Evolutionary conservation across 805 yeast species (phyloP).

Genomic region (Metschnikowia sp.): DNA sequence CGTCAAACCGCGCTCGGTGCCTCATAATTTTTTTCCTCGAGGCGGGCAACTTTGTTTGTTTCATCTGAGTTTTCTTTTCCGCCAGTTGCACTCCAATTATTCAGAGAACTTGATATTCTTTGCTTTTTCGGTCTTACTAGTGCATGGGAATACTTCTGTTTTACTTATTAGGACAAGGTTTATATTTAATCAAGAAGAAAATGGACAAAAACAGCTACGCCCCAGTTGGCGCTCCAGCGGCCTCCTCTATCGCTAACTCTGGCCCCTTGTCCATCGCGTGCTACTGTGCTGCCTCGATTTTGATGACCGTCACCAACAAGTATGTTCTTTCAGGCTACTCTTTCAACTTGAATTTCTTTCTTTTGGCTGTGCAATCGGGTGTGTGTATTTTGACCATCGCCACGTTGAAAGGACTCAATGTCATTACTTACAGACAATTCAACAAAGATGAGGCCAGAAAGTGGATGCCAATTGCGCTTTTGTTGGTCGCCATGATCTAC

Average conservation of each 20-base stretch:
- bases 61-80: not conserved
- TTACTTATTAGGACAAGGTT: slow-evolving; percentile 34
- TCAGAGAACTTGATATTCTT: not conserved
- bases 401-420: slow-evolving; percentile 65
- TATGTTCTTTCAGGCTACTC: slow-evolving; percentile 76
- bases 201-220: slow-evolving; percentile 35
- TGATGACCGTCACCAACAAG: slow-evolving; percentile 97
- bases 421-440: slow-evolving; percentile 83
- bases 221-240: slow-evolving; percentile 18
- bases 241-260: slow-evolving; percentile 44
- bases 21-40: not conserved
- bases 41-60: not conserved
- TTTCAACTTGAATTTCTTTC: slow-evolving; percentile 79
- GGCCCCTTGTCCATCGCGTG: slow-evolving; percentile 69
- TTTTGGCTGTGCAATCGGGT: slow-evolving; percentile 82
- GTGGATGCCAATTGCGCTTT: slow-evolving; percentile 91
- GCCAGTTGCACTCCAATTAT: not conserved
- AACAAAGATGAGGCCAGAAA: slow-evolving; percentile 86
- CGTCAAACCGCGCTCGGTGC: slow-evolving; percentile 3
- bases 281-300: slow-evolving; percentile 90
- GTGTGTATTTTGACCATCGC: slow-evolving; percentile 78
- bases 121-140: slow-evolving; percentile 3
- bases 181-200: slow-evolving; percentile 30
- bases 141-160: slow-evolving; percentile 42
- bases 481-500: slow-evolving; percentile 91